Evolutionary conservation across 495 filamentous ascomycete genomes (phyloP).

Genomic region (Aspergillus kassunensis): DNA sequence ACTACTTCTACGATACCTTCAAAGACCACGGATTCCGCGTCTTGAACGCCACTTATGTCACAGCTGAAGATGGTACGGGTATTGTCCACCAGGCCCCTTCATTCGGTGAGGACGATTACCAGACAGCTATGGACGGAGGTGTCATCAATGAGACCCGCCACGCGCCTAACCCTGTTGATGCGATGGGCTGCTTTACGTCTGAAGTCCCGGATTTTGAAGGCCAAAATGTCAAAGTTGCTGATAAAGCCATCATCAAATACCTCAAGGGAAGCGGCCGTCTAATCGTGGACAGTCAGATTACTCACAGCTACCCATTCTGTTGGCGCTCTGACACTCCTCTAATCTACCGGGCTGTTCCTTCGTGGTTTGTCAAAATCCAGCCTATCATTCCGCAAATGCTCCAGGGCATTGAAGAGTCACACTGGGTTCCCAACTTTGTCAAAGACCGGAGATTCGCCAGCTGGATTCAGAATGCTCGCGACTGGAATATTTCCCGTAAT

Average conservation of each 20-base stretch:
- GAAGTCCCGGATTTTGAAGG: constrained; percentile 83
- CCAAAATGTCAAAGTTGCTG: constrained; percentile 89
- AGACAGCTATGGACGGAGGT: constrained; percentile 70
- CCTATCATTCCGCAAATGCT: constrained; percentile 87
- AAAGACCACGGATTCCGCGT: constrained; percentile 84
- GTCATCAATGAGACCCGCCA: constrained; percentile 71
- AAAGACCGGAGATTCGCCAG: constrained; percentile 86
- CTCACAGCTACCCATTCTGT: constrained; percentile 93
- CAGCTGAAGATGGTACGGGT: constrained; percentile 87
- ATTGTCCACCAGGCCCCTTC: constrained; percentile 95
- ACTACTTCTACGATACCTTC: constrained; percentile 92
- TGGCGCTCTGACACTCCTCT: constrained; percentile 93
- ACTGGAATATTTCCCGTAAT: constrained; percentile 96
- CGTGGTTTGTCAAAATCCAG: constrained; percentile 91
- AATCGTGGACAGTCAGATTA: constrained; percentile 85
- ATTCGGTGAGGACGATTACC: constrained; percentile 97
- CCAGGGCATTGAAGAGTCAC: constrained; percentile 79
- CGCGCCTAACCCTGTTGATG: constrained; percentile 88
- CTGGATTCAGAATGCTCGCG: constrained; percentile 88
- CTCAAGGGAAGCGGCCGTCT: constrained; percentile 77
- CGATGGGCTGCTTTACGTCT: constrained; percentile 72
- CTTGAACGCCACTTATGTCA: constrained; percentile 84
- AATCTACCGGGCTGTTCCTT: constrained; percentile 89
- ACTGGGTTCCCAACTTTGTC: constrained; percentile 91
- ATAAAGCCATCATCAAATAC: constrained; percentile 91